Percentiles rank a stretch among this genome's conserved stretches.
These are phyloP conservation scores for Cruciata laevipes DNA, from an alignment of 257 asterid genomes.

Conservation along the genomic window DNA sequence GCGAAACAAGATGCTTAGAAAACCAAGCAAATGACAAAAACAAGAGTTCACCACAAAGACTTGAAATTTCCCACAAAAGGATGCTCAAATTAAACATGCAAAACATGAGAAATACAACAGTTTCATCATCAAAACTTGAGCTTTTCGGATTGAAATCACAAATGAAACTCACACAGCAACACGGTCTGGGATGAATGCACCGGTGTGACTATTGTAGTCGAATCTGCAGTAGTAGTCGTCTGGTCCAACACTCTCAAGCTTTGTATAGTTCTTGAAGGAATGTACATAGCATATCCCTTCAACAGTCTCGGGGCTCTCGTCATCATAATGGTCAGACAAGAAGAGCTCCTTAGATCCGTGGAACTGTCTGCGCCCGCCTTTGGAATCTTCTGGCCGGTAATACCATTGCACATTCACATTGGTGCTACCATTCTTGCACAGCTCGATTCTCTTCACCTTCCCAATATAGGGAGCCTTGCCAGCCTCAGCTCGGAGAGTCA, in stretches of 20 bases:
- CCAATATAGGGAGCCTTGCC: conserved; percentile 53
- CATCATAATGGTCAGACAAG: conserved; percentile 49
- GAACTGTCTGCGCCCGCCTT: conserved; percentile 55
- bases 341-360: conserved; percentile 65
- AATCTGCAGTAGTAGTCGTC: conserved; percentile 60
- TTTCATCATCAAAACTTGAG: neutral
- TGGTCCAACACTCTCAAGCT: conserved; percentile 37
- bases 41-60: neutral
- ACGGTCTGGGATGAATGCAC: conserved; percentile 52
- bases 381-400: conserved; percentile 65
- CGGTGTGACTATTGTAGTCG: conserved; percentile 45
- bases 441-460: conserved; percentile 50
- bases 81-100: neutral
- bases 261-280: conserved; percentile 47
- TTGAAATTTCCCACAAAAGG: neutral
- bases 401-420: conserved; percentile 56
- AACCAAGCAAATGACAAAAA: neutral
- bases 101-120: neutral
- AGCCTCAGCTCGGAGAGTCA: conserved; percentile 40
- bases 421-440: conserved; percentile 27
- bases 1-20: neutral
- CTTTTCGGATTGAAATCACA: neutral
- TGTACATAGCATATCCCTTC: conserved; percentile 64
- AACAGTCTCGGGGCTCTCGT: conserved; percentile 54
- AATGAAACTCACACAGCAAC: conserved; percentile 53